Evolutionary conservation across 345 rosid species (phyloP), one percentile per base, ranked within the genome.

Genomic region (Populus davidiana): DNA sequence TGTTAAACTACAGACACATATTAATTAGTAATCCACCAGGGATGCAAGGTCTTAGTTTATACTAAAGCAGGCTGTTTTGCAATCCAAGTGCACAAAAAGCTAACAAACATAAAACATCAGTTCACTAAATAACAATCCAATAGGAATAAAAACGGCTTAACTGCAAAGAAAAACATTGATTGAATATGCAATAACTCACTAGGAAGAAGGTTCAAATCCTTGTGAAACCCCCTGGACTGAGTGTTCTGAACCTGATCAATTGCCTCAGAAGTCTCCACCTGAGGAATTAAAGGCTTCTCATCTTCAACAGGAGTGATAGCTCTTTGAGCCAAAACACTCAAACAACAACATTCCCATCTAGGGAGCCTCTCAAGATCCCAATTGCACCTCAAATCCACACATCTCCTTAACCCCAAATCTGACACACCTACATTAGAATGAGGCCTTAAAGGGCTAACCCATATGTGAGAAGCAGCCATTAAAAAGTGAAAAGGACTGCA

Each of bases 191-290:
- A 69, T 16, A 73, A 87, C 97, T 89, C 87, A 94, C 98, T 94
- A 36, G 94, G 97, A 86, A 93, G 97, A 83, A 88, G 87, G 78
- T 81, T 90, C 82, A 91, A 82, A 86, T 93, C 98, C 88, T 78
- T 90, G 77, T 91, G 91, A 77, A 91, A 89, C 29, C 70, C 73
- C 36, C 72, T 79, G 16, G 90, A 76, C 35, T 78, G 71, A 41
- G 77, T 35, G 49, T 81, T 85, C 75, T 77, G 87, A 73, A 41
- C 73, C 77, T 68, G 69, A 70, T 82, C 86, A 85, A 73, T 76
- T 47, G 85, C 85, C 80, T 18, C 85, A 83, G 90, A 81, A 29
- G 92, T 56, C 79, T 86, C 88, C 52, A 87, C 78, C 67, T 73
- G 85, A 71, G 82, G 71, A 36, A 84, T 50, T 35, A 75, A 64